Percentiles rank a stretch among this genome's conserved stretches.
Conservation (phyloP, 2,329 filamentous ascomycete genomes). For the Colletotrichum cereale region DNA sequence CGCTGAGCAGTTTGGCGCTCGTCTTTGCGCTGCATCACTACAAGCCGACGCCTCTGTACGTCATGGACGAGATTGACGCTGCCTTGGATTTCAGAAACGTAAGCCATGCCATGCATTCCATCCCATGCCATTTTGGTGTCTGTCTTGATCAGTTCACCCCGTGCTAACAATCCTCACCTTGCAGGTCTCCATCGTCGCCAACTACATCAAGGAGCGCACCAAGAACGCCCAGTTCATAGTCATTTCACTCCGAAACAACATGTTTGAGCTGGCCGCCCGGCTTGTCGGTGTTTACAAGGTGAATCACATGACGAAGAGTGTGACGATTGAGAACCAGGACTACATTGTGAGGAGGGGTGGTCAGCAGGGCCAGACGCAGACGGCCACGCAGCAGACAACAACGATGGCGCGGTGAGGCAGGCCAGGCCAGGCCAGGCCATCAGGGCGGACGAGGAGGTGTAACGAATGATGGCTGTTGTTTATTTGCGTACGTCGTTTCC, state of each 20-base stretch:
- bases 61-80: slow-evolving; percentile 99
- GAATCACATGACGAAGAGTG: slow-evolving; percentile 97
- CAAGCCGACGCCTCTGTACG: slow-evolving; percentile 96
- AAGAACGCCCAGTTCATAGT: slow-evolving; percentile 99
- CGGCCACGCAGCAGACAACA: slow-evolving; percentile 35
- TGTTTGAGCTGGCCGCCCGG: slow-evolving; percentile 98
- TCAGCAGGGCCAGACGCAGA: slow-evolving; percentile 47
- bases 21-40: slow-evolving; percentile 99
- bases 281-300: slow-evolving; percentile 99
- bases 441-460: background rate
- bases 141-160: slow-evolving; percentile 10
- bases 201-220: slow-evolving; percentile 98
- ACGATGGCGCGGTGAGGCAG: slow-evolving; percentile 30
- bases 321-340: slow-evolving; percentile 88
- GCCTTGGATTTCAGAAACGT: slow-evolving; percentile 98
- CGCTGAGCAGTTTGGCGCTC: slow-evolving; percentile 88
- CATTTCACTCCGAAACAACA: slow-evolving; percentile 97
- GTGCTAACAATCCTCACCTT: slow-evolving; percentile 33
- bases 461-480: slow-evolving; percentile 38
- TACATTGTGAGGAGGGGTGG: slow-evolving; percentile 67
- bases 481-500: slow-evolving; percentile 10
- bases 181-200: slow-evolving; percentile 95
- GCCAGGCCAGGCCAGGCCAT: too few species aligned
- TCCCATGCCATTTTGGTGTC: background rate
- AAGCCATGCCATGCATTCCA: slow-evolving; percentile 60